phyloP scores from a whole-genome alignment of 495 filamentous ascomycete species.

The Aspergillus bridgeri region DNA sequence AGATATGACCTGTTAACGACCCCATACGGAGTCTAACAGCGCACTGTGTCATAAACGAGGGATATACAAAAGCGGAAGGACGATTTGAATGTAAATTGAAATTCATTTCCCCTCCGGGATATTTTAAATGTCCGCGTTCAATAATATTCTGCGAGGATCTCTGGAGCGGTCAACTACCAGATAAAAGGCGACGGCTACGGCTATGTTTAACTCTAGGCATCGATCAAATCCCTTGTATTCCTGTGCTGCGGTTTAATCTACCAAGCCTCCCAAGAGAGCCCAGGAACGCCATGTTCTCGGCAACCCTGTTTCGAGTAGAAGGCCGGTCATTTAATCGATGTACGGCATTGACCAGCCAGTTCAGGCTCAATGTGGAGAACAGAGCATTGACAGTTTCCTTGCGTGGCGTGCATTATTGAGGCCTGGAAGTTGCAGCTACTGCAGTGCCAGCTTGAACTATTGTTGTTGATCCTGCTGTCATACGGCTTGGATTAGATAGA shows the following conservation, averaged over 20 bases:
- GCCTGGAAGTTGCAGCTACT: background rate
- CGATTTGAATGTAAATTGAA: background rate
- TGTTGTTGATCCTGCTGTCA: slow-evolving; percentile 1
- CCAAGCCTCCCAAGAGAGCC: background rate
- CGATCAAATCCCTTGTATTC: background rate
- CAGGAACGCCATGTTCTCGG: background rate
- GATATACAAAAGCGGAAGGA: background rate
- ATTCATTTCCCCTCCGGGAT: background rate
- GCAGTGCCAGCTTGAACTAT: background rate
- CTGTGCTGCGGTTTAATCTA: background rate
- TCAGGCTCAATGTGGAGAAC: background rate
- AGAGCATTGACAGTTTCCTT: background rate
- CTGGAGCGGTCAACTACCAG: background rate
- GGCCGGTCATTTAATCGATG: background rate
- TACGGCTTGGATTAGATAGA: background rate
- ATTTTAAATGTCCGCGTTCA: background rate
- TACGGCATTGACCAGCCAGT: background rate
- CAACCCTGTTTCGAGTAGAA: background rate
- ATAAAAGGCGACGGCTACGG: too few species aligned
- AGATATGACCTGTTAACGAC: background rate
- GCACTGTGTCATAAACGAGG: background rate
- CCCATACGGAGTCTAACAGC: background rate
- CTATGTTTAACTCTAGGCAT: background rate
- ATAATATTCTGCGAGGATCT: background rate
- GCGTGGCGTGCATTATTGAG: slow-evolving; percentile 1